Evolutionary conservation across 164 flowering plant species (phyloP).

Genomic region (Vitis amurensis): DNA sequence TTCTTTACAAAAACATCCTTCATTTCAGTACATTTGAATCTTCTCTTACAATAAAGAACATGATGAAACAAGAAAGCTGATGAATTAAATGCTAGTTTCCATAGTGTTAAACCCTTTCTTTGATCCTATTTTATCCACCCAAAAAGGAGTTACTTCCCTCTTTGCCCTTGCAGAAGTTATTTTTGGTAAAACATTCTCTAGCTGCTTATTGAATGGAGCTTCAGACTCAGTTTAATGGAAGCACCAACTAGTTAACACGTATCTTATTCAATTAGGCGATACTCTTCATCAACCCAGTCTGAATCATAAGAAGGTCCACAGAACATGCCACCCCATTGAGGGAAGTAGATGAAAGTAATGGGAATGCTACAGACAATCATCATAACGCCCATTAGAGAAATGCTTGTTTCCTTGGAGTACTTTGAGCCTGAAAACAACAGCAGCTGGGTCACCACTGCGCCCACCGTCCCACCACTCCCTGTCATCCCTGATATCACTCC

Average conservation of each 20-base stretch:
- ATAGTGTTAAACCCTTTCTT: not conserved
- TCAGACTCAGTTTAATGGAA: no score
- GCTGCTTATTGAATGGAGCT: not conserved
- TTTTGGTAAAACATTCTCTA: not conserved
- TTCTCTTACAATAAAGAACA: no score
- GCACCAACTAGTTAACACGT: no score
- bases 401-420: constrained; percentile 47
- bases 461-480: constrained; percentile 70
- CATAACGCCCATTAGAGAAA: constrained; percentile 64
- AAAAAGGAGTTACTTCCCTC: no score
- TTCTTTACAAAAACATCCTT: no score
- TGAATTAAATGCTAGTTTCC: not conserved
- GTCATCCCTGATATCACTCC: constrained; percentile 77
- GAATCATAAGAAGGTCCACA: constrained; percentile 41
- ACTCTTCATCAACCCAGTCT: constrained; percentile 4
- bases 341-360: constrained; percentile 50
- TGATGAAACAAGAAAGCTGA: no score
- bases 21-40: no score
- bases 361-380: constrained; percentile 46
- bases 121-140: not conserved
- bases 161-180: no score
- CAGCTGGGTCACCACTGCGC: constrained; percentile 64
- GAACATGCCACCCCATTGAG: constrained; percentile 66
- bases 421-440: constrained; percentile 50
- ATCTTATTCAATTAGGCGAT: constrained; percentile 22